Base-by-base conservation (phyloP, 768 basidiomycete species). In the Suillus decipiens region DNA sequence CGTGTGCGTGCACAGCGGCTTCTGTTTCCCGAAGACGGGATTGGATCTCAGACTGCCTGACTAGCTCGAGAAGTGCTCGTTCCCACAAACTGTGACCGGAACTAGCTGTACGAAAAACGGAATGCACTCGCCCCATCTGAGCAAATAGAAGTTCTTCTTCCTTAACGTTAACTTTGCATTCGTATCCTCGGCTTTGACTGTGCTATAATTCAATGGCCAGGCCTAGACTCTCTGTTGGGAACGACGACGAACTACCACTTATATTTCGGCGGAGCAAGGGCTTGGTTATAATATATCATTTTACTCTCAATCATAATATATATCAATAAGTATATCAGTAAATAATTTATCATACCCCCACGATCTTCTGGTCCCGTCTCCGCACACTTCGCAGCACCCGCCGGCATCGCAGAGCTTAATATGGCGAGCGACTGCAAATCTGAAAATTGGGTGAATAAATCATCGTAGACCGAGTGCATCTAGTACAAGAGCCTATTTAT, bases 51-150 rank as follows among this genome's bases (percentile, higher is more conserved):
- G 83, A 86, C 64, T 86, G 75, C 45, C 78, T 81, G 3, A 87
- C 82, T 5, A 94, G 79, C 66, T 88, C 86, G 61, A 87, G 77
- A 10, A 92, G 73, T 7, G 84, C 79, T 87, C 88, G 92, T 28
- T 2, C 28, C 3, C 6, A 6, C n/a, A 59, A 33, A 39, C n/a
- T 12, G 51, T 59, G 55, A 59, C 59, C 28, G 8, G 22, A 17
- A n/a, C 1, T n/a, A 62, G n/a, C 22, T 37, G 8, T 36, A 43
- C 17, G 48, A 45, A 3, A 33, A 31, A 37, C 8, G 51, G 22
- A 34, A 31, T 15, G 31, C 10, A 59, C 71, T 1, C 50, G 74
- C 73, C 73, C 55, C 63, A 66, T 66, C 42, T 64, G 63, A 5
- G 65, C 53, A 45, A 47, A 41, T 22, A n/a, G n/a, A n/a, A 67